phyloP scores from a whole-genome alignment of 805 yeast genomes.

The Zygosaccharomyces pseudorouxii region DNA sequence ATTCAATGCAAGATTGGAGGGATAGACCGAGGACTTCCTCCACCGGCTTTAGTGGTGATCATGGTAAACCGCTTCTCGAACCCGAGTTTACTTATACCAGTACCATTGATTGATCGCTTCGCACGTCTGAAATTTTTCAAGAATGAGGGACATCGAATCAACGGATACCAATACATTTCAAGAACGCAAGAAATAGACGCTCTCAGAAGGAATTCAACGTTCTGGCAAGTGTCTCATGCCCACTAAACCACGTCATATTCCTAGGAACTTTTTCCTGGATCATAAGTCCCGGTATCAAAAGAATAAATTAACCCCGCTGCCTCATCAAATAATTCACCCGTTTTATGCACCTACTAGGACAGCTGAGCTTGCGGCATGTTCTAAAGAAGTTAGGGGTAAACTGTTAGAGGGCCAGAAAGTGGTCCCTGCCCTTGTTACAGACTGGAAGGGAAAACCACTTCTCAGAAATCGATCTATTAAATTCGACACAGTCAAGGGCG shows the following conservation, averaged over 20 bases:
- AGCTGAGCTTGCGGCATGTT: slow-evolving; percentile 26
- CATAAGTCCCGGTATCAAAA: slow-evolving; percentile 2
- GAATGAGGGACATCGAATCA: background rate
- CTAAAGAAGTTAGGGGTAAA: slow-evolving; percentile 16
- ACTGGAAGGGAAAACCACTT: slow-evolving; percentile 5
- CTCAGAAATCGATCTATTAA: slow-evolving; percentile 12
- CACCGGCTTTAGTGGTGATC: background rate
- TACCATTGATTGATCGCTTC: slow-evolving; percentile 3
- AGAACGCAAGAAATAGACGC: background rate
- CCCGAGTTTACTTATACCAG: slow-evolving; percentile 7
- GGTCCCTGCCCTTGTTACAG: slow-evolving; percentile 18
- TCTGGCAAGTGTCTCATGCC: background rate
- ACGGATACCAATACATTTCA: background rate
- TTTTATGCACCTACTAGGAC: slow-evolving; percentile 24
- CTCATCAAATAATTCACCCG: slow-evolving; percentile 24
- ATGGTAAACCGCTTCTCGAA: slow-evolving; percentile 2
- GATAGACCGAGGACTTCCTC: background rate
- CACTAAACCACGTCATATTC: background rate
- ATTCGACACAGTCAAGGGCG: slow-evolving; percentile 17
- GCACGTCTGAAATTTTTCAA: slow-evolving; percentile 5
- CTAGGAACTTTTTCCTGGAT: background rate
- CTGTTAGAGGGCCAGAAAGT: slow-evolving; percentile 20
- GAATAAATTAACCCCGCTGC: slow-evolving; percentile 5
- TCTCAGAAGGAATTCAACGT: background rate
- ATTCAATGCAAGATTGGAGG: slow-evolving; percentile 12